Conservation (phyloP, 2,329 filamentous ascomycete species). For the Sporothrix mexicana region DNA sequence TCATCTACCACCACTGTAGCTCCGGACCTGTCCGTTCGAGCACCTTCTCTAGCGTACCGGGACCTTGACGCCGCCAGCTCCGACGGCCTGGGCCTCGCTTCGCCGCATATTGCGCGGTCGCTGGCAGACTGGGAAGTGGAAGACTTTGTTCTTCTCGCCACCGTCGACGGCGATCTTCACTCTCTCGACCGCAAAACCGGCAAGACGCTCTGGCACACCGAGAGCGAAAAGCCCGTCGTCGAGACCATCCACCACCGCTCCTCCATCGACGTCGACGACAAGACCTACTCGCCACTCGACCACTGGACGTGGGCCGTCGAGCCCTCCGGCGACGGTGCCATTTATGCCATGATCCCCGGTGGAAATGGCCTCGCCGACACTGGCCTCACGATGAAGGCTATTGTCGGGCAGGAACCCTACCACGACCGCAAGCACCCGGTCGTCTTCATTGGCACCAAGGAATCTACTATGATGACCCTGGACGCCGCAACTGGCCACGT, state of each 20-base stretch:
- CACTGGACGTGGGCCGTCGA: constrained; percentile 96
- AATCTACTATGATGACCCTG: constrained; percentile 85
- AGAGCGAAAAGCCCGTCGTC: constrained; percentile 85
- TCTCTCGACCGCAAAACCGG: constrained; percentile 89
- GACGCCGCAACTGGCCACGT: constrained; percentile 85
- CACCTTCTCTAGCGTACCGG: constrained; percentile 75
- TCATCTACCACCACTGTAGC: constrained; percentile 81
- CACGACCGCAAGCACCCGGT: constrained; percentile 76
- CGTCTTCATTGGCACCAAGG: constrained; percentile 90
- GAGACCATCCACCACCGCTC: constrained; percentile 82
- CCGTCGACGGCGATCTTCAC: constrained; percentile 96
- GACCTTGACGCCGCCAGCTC: constrained; percentile 63
- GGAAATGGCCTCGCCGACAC: constrained; percentile 66
- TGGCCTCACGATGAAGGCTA: constrained; percentile 77
- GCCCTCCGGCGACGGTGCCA: constrained; percentile 81
- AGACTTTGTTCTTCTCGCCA: constrained; percentile 99
- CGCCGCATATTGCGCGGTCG: constrained; percentile 93
- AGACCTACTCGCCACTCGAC: constrained; percentile 70
- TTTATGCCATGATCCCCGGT: constrained; percentile 84
- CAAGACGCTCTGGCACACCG: constrained; percentile 81
- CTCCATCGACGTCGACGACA: constrained; percentile 66
- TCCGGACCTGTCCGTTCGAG: constrained; percentile 95
- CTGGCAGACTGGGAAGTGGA: constrained; percentile 99
- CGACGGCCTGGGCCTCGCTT: constrained; percentile 68
- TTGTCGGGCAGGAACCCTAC: constrained; percentile 83